Conservation (phyloP, 23 red algal genomes). For the Pyropia haitanensis region DNA sequence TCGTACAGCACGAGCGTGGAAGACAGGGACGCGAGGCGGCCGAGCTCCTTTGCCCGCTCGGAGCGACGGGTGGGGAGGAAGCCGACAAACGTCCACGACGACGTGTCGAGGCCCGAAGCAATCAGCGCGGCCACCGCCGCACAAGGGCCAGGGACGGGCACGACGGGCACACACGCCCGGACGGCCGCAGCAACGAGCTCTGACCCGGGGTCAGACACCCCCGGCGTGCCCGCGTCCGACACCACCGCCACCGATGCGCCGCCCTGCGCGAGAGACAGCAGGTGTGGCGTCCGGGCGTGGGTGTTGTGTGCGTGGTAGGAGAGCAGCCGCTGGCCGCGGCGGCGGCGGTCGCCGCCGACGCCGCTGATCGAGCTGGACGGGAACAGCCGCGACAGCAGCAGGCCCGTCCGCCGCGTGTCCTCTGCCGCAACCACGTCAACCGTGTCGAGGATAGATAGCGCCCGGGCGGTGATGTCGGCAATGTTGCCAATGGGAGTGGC, state of each 20-base stretch:
- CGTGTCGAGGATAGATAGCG: constrained; percentile 36
- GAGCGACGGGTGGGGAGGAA: constrained; percentile 48
- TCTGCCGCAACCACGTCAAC: constrained; percentile 68
- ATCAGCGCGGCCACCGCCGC: constrained; percentile 58
- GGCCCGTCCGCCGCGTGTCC: constrained; percentile 63
- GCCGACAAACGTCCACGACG: constrained; percentile 61
- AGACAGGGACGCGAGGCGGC: constrained; percentile 5
- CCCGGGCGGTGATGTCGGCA: constrained; percentile 50
- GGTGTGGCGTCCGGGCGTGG: constrained; percentile 30
- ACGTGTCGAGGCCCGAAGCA: constrained; percentile 24
- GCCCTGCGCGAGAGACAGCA: constrained; percentile 16
- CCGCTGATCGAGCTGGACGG: background rate
- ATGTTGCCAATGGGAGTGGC: constrained; percentile 81
- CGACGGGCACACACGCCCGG: constrained; percentile 38
- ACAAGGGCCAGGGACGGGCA: constrained; percentile 72
- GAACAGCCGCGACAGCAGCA: constrained; percentile 41
- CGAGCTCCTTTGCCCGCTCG: constrained; percentile 13
- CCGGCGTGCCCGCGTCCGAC: constrained; percentile 79
- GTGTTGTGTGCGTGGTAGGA: constrained; percentile 80
- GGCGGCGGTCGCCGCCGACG: background rate
- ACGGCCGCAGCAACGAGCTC: constrained; percentile 50
- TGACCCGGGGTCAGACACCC: constrained; percentile 67
- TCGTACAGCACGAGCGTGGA: constrained; percentile 66
- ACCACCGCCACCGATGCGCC: constrained; percentile 69
- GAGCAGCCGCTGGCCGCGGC: constrained; percentile 25